Evolutionary conservation across 805 yeast species (phyloP).

Genomic region (Candida morakotiae): DNA sequence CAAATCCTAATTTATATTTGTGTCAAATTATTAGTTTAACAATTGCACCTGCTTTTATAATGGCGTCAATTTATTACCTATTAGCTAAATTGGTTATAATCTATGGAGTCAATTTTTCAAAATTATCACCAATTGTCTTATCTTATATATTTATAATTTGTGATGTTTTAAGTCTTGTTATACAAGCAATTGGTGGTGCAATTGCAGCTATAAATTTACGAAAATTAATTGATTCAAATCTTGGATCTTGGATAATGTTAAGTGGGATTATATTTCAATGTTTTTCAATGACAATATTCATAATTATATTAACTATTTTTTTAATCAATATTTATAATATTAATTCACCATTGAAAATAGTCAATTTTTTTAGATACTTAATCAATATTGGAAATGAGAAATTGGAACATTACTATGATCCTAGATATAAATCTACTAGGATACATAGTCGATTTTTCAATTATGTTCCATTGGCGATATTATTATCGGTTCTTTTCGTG

Average conservation of each 20-base stretch:
- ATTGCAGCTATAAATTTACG: conserved; percentile 49
- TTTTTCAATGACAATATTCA: conserved; percentile 58
- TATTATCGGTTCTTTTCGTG: conserved; percentile 49
- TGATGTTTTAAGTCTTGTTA: conserved; percentile 58
- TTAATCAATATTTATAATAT: conserved; percentile 33
- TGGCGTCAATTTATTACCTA: conserved; percentile 78
- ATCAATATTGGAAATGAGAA: conserved; percentile 16
- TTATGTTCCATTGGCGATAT: conserved; percentile 41
- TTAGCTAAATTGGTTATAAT: conserved; percentile 64
- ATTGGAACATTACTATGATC: conserved; percentile 28
- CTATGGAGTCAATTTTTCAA: conserved; percentile 51
- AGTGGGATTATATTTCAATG: conserved; percentile 81
- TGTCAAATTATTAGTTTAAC: conserved; percentile 68
- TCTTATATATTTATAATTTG: conserved; percentile 61
- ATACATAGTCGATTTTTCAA: conserved; percentile 26
- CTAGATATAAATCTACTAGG: conserved; percentile 33
- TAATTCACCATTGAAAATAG: conserved; percentile 19
- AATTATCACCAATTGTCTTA: conserved; percentile 53
- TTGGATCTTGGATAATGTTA: conserved; percentile 68
- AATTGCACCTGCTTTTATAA: conserved; percentile 76
- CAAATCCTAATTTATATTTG: conserved; percentile 41
- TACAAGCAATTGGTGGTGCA: conserved; percentile 81
- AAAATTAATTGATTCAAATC: conserved; percentile 20
- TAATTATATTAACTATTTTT: conserved; percentile 47
- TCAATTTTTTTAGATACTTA: conserved; percentile 15